Conservation (phyloP, 345 rosid species). For the Aethionema arabicum region DNA sequence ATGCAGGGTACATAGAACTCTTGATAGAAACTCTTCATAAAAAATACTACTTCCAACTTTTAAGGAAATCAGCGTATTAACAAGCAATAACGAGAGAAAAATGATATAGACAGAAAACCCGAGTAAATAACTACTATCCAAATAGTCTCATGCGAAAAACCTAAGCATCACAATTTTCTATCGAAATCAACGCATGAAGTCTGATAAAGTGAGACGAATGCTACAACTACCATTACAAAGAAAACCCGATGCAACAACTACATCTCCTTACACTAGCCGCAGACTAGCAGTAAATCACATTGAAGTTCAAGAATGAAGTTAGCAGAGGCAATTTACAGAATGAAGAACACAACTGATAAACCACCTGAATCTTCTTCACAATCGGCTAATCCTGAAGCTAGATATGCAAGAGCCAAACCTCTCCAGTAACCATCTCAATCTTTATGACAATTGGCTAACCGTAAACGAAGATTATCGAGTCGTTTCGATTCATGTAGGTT, state of each 20-base stretch:
- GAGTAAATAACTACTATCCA: not conserved
- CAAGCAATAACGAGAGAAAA: not conserved
- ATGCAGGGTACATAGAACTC: conserved; percentile 7
- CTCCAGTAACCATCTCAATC: not conserved
- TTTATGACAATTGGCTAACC: not conserved
- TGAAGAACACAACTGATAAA: not conserved
- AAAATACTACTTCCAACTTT: not conserved
- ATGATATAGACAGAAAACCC: too few relatives aligned
- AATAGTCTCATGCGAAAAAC: not conserved
- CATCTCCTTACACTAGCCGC: not conserved
- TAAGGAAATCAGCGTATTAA: not conserved
- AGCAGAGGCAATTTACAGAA: not conserved
- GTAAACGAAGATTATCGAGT: not conserved
- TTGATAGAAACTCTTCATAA: not conserved
- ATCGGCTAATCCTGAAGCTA: not conserved
- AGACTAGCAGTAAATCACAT: conserved; percentile 4
- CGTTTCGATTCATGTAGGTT: not conserved
- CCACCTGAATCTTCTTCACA: conserved; percentile 2
- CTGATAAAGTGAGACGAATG: not conserved
- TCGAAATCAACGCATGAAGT: not conserved
- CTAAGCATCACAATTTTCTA: not conserved
- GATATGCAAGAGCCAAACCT: not conserved
- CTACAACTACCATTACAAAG: not conserved
- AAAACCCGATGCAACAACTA: not conserved
- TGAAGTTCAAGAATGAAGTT: conserved; percentile 1